Evolutionary conservation across 169 alveolate genomes (phyloP).

Genomic region (Eimeria brunetti): DNA sequence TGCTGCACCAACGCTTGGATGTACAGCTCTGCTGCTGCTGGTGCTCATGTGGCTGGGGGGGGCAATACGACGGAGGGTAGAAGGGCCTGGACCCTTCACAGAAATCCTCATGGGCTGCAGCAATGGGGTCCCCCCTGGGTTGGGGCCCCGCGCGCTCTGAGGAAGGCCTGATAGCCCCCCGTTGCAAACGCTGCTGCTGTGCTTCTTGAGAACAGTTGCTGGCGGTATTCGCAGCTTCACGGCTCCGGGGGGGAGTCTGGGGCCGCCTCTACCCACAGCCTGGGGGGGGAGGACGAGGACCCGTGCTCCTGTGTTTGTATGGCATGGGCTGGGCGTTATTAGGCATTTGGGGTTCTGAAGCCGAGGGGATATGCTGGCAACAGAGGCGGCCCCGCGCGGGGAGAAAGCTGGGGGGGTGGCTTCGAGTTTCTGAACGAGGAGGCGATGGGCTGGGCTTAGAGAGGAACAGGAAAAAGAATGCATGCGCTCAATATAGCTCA

Average conservation of each 20-base stretch:
- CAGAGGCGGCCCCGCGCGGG: not conserved
- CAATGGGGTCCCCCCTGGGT: not conserved
- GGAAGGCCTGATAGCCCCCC: not conserved
- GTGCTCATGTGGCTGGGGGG: not conserved
- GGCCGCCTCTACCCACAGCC: not conserved
- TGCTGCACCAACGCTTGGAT: not conserved
- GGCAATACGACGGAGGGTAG: not conserved
- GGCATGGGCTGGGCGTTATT: not conserved
- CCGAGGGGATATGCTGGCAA: not conserved
- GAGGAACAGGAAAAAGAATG: not conserved
- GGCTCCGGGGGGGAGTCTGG: not conserved
- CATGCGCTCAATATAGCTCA: not conserved
- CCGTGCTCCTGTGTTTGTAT: not conserved
- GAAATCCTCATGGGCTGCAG: not conserved
- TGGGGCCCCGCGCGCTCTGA: not conserved
- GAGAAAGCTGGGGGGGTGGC: not conserved
- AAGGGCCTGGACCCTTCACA: not conserved
- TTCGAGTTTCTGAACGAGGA: not conserved
- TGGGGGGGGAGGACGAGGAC: not conserved
- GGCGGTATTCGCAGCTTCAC: not conserved
- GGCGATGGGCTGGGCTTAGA: not conserved
- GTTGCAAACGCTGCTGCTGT: not conserved
- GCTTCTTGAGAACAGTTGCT: not conserved
- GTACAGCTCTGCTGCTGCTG: not conserved
- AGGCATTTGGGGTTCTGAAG: not conserved